Conservation (phyloP, 2,329 filamentous ascomycete genomes). For the Dryadomyces quercus-mongolicae region DNA sequence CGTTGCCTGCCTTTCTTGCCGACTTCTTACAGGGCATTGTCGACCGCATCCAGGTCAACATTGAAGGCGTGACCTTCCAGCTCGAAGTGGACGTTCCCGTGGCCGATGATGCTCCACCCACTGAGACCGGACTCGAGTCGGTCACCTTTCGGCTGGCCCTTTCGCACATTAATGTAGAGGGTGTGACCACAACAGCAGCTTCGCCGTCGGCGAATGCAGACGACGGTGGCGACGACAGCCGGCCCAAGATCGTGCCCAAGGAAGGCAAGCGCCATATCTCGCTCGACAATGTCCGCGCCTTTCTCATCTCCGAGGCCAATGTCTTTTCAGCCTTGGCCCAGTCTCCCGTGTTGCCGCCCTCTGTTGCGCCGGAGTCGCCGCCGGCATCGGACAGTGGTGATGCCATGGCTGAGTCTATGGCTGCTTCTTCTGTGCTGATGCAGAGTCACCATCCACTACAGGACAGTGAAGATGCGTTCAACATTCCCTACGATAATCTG, state of each 20-base stretch:
- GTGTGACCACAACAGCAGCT: slow-evolving; percentile 34
- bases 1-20: slow-evolving; percentile 57
- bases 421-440: slow-evolving; percentile 20
- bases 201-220: not conserved
- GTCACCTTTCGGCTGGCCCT: slow-evolving; percentile 55
- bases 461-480: slow-evolving; percentile 44
- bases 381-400: slow-evolving; percentile 4
- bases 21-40: slow-evolving; percentile 63
- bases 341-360: slow-evolving; percentile 47
- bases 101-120: slow-evolving; percentile 19
- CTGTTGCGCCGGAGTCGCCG: slow-evolving; percentile 33
- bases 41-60: slow-evolving; percentile 55
- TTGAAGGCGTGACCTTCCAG: slow-evolving; percentile 53
- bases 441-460: slow-evolving; percentile 23
- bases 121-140: slow-evolving; percentile 26
- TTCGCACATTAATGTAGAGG: slow-evolving; percentile 54
- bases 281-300: slow-evolving; percentile 51
- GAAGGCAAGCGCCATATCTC: slow-evolving; percentile 54
- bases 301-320: slow-evolving; percentile 54
- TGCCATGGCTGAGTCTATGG: slow-evolving; percentile 16
- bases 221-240: not conserved
- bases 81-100: slow-evolving; percentile 48
- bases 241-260: slow-evolving; percentile 32
- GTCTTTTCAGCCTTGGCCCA: slow-evolving; percentile 49
- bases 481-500: slow-evolving; percentile 44